These are phyloP conservation scores for Postia placenta DNA, from an alignment of 768 basidiomycete species.

Conservation along the genomic window DNA sequence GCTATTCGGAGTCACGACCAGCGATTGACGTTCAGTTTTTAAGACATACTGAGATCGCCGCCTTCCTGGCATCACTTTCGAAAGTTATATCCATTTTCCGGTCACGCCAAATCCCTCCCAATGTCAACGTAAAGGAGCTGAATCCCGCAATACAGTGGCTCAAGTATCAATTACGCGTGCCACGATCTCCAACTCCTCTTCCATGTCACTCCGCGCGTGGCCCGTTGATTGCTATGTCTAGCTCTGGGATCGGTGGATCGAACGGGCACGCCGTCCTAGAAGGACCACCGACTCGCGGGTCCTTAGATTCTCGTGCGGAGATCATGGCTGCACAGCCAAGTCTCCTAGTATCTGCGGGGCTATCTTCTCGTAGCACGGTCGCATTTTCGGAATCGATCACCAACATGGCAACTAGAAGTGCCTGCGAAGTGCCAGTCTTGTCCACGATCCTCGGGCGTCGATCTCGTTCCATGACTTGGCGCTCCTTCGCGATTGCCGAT, in stretches of 20 bases:
- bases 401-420: not conserved
- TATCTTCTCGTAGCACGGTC: slow-evolving; percentile 8
- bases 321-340: not conserved
- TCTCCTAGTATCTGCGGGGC: slow-evolving; percentile 6
- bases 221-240: slow-evolving; percentile 32
- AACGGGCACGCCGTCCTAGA: slow-evolving; percentile 38
- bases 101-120: slow-evolving; percentile 32
- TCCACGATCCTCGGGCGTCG: slow-evolving; percentile 5
- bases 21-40: not conserved
- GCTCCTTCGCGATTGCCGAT: slow-evolving; percentile 7
- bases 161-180: slow-evolving; percentile 32
- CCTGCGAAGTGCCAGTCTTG: not conserved
- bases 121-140: slow-evolving; percentile 27
- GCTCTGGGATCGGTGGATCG: slow-evolving; percentile 40
- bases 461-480: slow-evolving; percentile 8
- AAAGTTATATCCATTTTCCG: slow-evolving; percentile 37
- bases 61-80: slow-evolving; percentile 38
- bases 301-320: not conserved
- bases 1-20: too few species aligned
- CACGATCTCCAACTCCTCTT: slow-evolving; percentile 24
- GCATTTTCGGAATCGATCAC: not conserved
- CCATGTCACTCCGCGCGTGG: slow-evolving; percentile 14
- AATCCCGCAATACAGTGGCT: slow-evolving; percentile 38
- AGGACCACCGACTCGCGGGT: slow-evolving; percentile 19
- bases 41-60: slow-evolving; percentile 35